Percentiles rank a stretch among this genome's conserved stretches.
These are phyloP conservation scores for Aspergillus nomiae DNA, from an alignment of 2,329 filamentous ascomycete genomes.

Conservation along the genomic window DNA sequence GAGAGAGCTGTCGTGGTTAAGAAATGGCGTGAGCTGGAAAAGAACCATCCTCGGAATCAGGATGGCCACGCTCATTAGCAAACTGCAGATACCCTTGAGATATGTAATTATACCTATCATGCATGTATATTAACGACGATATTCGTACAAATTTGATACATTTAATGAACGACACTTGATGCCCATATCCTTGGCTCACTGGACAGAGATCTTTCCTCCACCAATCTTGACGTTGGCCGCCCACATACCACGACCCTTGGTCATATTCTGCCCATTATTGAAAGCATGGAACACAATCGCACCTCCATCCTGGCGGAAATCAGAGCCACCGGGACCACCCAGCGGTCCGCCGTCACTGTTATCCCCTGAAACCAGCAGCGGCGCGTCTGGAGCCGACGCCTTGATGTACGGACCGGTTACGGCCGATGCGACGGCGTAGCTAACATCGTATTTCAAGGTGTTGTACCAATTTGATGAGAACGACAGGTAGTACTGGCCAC, in stretches of 20 bases:
- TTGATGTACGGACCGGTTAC: constrained; percentile 34
- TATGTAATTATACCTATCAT: background rate
- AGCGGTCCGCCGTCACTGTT: constrained; percentile 25
- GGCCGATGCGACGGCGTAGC: constrained; percentile 52
- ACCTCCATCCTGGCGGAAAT: constrained; percentile 27
- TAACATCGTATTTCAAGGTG: constrained; percentile 55
- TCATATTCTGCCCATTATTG: constrained; percentile 22
- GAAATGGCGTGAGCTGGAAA: constrained; percentile 20
- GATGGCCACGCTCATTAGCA: background rate
- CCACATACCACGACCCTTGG: constrained; percentile 24
- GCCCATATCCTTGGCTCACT: background rate
- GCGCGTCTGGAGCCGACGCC: constrained; percentile 23
- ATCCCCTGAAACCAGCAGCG: constrained; percentile 29
- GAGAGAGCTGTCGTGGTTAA: constrained; percentile 25
- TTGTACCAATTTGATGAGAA: constrained; percentile 60
- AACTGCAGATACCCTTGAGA: background rate
- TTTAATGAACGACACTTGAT: background rate
- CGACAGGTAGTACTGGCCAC: constrained; percentile 57
- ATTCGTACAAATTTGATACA: background rate
- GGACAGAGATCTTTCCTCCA: constrained; percentile 10
- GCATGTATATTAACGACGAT: background rate
- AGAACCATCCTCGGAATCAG: background rate
- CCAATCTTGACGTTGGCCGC: constrained; percentile 17
- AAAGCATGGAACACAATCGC: constrained; percentile 32
- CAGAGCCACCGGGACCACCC: constrained; percentile 33